Base-by-base conservation (phyloP, 2,329 filamentous ascomycete species). In the Alternaria postmessia region DNA sequence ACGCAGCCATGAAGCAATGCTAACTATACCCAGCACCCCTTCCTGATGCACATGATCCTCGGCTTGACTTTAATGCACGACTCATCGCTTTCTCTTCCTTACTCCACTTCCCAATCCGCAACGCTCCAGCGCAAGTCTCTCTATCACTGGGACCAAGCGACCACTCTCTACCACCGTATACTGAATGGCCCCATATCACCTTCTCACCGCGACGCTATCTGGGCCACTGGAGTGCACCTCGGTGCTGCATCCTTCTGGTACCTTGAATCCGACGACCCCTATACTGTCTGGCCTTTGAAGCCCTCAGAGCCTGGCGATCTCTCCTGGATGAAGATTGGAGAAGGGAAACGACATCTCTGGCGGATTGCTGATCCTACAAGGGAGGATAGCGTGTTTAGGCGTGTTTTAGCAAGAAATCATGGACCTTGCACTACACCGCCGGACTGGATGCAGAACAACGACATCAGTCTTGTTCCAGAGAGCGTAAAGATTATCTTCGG, bases 281-380 rank as follows among this genome's bases (percentile, higher is more conserved):
- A 82, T 51, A 72, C 84, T 55, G 79, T 84, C 2, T 90, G 87
- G 87, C 88, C 88, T 0, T 75, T 90, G 2, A 83, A 80, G 38
- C 63, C 75, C 2, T 71, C 78, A 0, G 76, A 76, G 0, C 60
- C 77, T 0, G 68, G 75, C 1, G 85, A 88, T 62, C 77, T 89
- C 1, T 80, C 85, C 66, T 90, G 87, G 88, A 70, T 89, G 2
- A 83, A 79, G 51, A 81, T 89, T 71, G 82, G 80, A 58, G 81
- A 85, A 12, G 85, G 85, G 0, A 89, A 89, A 73, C 81, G 79
- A 54, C 79, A 81, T 4, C 78, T 89, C 1, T 88, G 83, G 82
- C 69, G 80, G 2, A 70, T 88, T 0, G 78, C 83, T 1, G 78
- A 88, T 51, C 84, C 86, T 0, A 59, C 79, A 4, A 77, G 84